Percentiles rank a stretch among this genome's conserved stretches.
Conservation (phyloP, 257 asterid species). For the Salvia rosmarinus region DNA sequence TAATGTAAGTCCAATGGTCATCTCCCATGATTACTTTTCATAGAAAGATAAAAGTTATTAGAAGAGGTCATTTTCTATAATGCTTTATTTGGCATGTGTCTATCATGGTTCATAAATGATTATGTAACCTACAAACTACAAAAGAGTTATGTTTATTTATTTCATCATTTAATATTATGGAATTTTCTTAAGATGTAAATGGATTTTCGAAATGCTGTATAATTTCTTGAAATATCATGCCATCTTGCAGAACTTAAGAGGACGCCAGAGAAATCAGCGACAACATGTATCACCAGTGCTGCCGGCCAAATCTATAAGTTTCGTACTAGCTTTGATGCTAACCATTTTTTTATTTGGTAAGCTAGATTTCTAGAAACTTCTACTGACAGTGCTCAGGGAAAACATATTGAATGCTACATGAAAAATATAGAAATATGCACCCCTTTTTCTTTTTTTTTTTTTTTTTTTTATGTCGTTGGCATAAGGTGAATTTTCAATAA, state of each 20-base stretch:
- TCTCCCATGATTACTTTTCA: neutral
- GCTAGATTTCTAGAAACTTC: slow-evolving; percentile 32
- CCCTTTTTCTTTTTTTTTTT: too few relatives aligned
- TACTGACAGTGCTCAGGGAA: neutral
- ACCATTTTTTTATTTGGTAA: slow-evolving; percentile 79
- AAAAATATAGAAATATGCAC: neutral
- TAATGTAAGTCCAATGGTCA: slow-evolving; percentile 47
- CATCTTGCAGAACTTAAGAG: slow-evolving; percentile 58
- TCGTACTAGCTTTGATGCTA: slow-evolving; percentile 59
- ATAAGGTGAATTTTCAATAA: too few relatives aligned
- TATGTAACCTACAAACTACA: slow-evolving; percentile 5
- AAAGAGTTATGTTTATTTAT: neutral
- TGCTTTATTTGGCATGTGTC: neutral
- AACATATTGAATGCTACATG: slow-evolving; percentile 10
- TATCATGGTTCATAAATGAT: neutral
- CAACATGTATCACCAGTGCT: slow-evolving; percentile 45
- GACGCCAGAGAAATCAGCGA: slow-evolving; percentile 54
- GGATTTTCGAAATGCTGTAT: slow-evolving; percentile 2
- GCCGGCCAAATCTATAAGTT: slow-evolving; percentile 62
- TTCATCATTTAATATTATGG: neutral
- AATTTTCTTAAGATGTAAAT: slow-evolving; percentile 15
- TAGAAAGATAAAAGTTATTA: neutral
- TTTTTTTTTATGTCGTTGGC: too few relatives aligned
- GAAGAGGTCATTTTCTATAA: slow-evolving; percentile 3
- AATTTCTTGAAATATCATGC: slow-evolving; percentile 22